Evolutionary conservation across 805 yeast species (phyloP).

Genomic region (Schizosaccharomyces osmophilus): DNA sequence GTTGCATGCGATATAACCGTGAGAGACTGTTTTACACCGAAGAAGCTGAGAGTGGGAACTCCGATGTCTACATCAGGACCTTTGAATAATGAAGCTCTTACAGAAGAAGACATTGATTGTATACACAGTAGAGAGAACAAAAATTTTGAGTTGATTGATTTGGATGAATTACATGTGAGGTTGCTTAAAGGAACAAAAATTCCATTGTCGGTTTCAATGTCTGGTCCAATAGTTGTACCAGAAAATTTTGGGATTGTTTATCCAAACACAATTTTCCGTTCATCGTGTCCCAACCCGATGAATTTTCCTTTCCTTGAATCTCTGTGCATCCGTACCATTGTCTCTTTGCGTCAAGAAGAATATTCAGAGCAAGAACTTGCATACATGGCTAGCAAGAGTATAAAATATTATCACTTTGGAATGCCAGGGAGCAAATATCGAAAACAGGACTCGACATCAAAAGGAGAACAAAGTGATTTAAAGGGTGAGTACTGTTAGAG

Average conservation of each 20-base stretch:
- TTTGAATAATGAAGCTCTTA: too few species aligned
- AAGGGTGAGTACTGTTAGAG: too few species aligned
- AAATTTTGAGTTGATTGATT: too few species aligned
- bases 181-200: too few species aligned
- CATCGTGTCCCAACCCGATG: slow-evolving; percentile 71
- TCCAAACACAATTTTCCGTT: slow-evolving; percentile 43
- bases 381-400: slow-evolving; percentile 35
- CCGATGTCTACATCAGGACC: too few species aligned
- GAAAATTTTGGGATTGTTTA: slow-evolving; percentile 79
- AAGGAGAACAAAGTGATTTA: not conserved
- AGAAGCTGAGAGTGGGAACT: too few species aligned
- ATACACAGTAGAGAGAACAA: too few species aligned
- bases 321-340: slow-evolving; percentile 42
- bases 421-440: slow-evolving; percentile 35
- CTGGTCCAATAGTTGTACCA: slow-evolving; percentile 19
- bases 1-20: too few species aligned
- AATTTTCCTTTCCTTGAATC: slow-evolving; percentile 47
- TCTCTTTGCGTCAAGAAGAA: slow-evolving; percentile 29
- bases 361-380: slow-evolving; percentile 57
- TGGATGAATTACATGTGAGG: too few species aligned
- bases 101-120: too few species aligned
- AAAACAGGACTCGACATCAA: slow-evolving; percentile 35
- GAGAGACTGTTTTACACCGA: too few species aligned
- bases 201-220: not conserved
- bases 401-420: slow-evolving; percentile 63